These are phyloP conservation scores for Heracleum sosnowskyi DNA, from an alignment of 129 eudicot genomes.

Conservation along the genomic window DNA sequence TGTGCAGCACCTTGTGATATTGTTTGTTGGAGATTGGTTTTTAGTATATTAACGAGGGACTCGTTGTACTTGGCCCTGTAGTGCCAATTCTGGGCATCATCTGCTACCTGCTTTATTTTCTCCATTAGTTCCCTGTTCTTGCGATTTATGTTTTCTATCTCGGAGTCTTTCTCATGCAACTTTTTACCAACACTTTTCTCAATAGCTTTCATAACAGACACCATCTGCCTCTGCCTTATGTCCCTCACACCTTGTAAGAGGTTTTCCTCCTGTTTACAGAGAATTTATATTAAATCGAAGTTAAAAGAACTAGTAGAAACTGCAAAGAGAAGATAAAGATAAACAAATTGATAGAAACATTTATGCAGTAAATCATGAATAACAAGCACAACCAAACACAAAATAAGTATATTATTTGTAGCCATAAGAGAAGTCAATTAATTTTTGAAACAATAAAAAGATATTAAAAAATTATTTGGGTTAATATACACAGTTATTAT, in stretches of 20 bases:
- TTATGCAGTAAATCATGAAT: not conserved
- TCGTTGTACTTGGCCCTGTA: slow-evolving; percentile 91
- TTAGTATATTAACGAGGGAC: slow-evolving; percentile 57
- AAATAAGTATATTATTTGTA: not conserved
- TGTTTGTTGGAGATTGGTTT: slow-evolving; percentile 68
- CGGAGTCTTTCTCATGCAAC: slow-evolving; percentile 62
- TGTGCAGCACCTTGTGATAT: slow-evolving; percentile 58
- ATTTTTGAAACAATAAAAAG: not conserved
- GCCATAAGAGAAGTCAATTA: too few species aligned
- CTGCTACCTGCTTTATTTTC: slow-evolving; percentile 68
- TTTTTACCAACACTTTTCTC: slow-evolving; percentile 53
- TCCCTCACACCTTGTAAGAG: slow-evolving; percentile 62
- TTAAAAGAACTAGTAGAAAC: not conserved
- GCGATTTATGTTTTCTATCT: slow-evolving; percentile 66
- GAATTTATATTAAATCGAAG: not conserved
- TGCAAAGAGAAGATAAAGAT: not conserved
- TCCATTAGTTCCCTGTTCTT: slow-evolving; percentile 74
- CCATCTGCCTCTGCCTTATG: slow-evolving; percentile 74
- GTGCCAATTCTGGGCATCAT: slow-evolving; percentile 91
- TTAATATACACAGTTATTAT: too few species aligned
- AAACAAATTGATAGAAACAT: not conserved
- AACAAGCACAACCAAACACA: not conserved
- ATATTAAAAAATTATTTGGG: not conserved
- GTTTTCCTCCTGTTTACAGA: slow-evolving; percentile 59
- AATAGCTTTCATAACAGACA: slow-evolving; percentile 56